A percentile compares a stretch with the other conserved stretches of the same genome.
These are phyloP conservation scores for Hypomontagnella monticulosa DNA, from an alignment of 495 filamentous ascomycete species.

Conservation along the genomic window DNA sequence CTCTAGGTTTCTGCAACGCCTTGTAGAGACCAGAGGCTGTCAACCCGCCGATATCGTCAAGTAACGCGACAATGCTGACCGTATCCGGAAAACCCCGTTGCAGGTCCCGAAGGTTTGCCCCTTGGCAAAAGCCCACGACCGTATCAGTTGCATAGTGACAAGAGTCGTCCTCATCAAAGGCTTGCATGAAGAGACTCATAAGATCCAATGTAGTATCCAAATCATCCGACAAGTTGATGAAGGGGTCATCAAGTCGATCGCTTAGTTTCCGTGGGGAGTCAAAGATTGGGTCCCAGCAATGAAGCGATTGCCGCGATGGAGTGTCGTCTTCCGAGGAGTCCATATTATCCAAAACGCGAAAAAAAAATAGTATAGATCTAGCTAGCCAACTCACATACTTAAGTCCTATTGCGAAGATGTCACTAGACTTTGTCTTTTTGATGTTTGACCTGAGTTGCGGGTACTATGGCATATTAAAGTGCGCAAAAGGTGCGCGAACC, in stretches of 20 bases:
- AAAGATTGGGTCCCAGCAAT: slow-evolving; percentile 14
- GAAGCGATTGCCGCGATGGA: neutral
- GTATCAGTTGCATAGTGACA: slow-evolving; percentile 10
- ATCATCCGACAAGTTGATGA: neutral
- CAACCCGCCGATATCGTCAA: neutral
- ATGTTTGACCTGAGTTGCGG: no score
- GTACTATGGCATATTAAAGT: no score
- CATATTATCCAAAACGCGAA: neutral
- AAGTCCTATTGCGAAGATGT: no score
- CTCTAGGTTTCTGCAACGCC: neutral
- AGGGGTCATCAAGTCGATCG: neutral
- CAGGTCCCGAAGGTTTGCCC: neutral
- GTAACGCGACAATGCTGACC: slow-evolving; percentile 4
- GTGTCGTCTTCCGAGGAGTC: neutral
- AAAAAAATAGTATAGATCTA: no score
- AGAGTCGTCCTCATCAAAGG: slow-evolving; percentile 4
- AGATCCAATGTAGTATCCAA: neutral
- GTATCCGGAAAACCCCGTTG: neutral
- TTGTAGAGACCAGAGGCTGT: slow-evolving; percentile 4
- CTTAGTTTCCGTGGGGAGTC: slow-evolving; percentile 1
- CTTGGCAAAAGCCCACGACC: slow-evolving; percentile 5
- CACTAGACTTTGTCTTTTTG: no score
- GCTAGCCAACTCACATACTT: no score
- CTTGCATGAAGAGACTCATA: neutral
- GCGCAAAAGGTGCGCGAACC: no score